Percentiles rank a stretch among this genome's conserved stretches.
Evolutionary conservation across 148 eudicot genomes (phyloP).

Genomic region (Spergularia bocconei): DNA sequence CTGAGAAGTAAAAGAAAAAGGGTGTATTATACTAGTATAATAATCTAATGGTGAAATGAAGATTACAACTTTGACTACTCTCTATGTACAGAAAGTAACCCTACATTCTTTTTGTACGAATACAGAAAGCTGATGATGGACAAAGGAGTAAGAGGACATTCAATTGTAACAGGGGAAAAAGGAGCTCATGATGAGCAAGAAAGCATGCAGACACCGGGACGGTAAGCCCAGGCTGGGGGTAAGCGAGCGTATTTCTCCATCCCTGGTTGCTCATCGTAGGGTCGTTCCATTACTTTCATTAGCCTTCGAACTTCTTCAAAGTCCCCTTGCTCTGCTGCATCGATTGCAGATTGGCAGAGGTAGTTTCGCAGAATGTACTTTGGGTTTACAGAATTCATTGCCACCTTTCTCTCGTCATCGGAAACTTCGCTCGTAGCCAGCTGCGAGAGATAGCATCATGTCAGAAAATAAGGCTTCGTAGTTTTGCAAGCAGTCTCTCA

Average conservation of each 20-base stretch:
- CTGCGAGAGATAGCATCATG: slow-evolving; percentile 33
- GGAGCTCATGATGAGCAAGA: slow-evolving; percentile 83
- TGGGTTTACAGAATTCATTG: slow-evolving; percentile 88
- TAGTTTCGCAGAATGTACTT: slow-evolving; percentile 88
- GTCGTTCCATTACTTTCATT: slow-evolving; percentile 76
- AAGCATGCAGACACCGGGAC: slow-evolving; percentile 97
- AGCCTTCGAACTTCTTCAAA: slow-evolving; percentile 70
- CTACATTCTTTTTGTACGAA: slow-evolving; percentile 3
- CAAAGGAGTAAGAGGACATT: not conserved
- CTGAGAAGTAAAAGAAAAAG: not conserved
- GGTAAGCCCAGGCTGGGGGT: slow-evolving; percentile 99
- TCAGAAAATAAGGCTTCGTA: not conserved
- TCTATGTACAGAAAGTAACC: slow-evolving; percentile 28
- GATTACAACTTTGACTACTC: slow-evolving; percentile 14
- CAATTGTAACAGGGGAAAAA: not conserved
- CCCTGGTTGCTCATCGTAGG: slow-evolving; percentile 93
- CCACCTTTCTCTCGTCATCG: slow-evolving; percentile 77
- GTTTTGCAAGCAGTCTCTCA: not conserved
- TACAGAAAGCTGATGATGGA: not conserved
- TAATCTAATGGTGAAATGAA: not conserved
- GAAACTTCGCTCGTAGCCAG: slow-evolving; percentile 51
- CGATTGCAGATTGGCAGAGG: slow-evolving; percentile 89
- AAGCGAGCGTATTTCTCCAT: slow-evolving; percentile 95
- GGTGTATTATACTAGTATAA: not conserved
- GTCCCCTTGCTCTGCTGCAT: slow-evolving; percentile 91